Base-by-base conservation (phyloP, 306 rosid species). In the Adenanthera pavonina region DNA sequence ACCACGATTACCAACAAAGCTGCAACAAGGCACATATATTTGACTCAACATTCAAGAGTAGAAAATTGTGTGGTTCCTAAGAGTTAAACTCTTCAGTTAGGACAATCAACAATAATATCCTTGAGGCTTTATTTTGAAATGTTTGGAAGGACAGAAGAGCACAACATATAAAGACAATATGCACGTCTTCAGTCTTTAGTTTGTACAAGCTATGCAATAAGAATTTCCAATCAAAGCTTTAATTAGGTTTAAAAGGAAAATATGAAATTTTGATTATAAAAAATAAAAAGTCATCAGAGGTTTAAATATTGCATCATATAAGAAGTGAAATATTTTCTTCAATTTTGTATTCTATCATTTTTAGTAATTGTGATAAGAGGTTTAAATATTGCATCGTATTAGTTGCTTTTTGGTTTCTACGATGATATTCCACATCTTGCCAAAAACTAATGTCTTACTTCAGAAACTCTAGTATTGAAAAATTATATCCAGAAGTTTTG, bases 1-100 rank as follows among this genome's bases (percentile, higher is more conserved):
- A 69, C 91, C 98, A 80, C 97, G 99, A 60, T 96, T 96, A 83
- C 99, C 98, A 74, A 81, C 85, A 89, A 93, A 96, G 74, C 99
- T 96, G 90, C 87, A 75, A 83, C 60, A 69, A 82, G 54, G 74
- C 54, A 44, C 17, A 70, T 35, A 69, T 19, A 62, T 53, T 81
- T 79, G 75, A 81, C 49, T 79, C 72, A 84, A 74, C 74, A 78
- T 51, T 73, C 62, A 52, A 72, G 69, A 71, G 54, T 57, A n/a
- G 14, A 65, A 35, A 53, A 35, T 9, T 56, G 3, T n/a, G 53
- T 33, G 60, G 49, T 46, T 64, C 46, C 77, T 43, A 49, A 11
- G 49, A 72, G 64, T 17, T 8, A 72, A 62, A 72, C 68, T 40
- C 40, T 10, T 71, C 67, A 64, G 60, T 67, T 54, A 25, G 76